These are phyloP conservation scores for Tuber aestivum DNA, from an alignment of 495 filamentous ascomycete genomes.

Conservation along the genomic window DNA sequence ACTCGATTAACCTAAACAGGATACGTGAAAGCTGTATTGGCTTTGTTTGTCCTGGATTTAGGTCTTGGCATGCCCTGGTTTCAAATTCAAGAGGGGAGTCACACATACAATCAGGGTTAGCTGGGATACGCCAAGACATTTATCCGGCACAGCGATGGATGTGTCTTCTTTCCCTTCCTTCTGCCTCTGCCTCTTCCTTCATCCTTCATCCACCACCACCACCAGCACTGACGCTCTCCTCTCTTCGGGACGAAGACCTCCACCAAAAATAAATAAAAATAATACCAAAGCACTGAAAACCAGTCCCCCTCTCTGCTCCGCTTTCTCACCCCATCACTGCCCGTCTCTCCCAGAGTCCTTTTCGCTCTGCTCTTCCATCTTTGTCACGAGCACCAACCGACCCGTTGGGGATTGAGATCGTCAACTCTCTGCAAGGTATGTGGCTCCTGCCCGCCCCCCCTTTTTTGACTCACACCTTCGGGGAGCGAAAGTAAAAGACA, in stretches of 20 bases:
- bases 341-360: background rate
- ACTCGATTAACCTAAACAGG: background rate
- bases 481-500: slow-evolving; percentile 2
- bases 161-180: background rate
- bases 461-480: slow-evolving; percentile 6
- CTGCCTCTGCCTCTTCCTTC: slow-evolving; percentile 1
- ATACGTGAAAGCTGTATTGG: background rate
- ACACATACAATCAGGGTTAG: background rate
- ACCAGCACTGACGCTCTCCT: background rate
- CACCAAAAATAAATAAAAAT: background rate
- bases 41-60: background rate
- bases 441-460: background rate
- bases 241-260: background rate
- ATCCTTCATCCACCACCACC: background rate
- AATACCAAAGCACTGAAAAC: background rate
- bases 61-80: background rate
- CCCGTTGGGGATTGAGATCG: background rate
- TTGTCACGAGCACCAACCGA: background rate
- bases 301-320: background rate
- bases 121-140: background rate
- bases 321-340: background rate
- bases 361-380: background rate
- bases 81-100: background rate
- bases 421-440: background rate
- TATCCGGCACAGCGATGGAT: background rate